Conservation (phyloP, 257 asterid species). For the Asclepias syriaca region DNA sequence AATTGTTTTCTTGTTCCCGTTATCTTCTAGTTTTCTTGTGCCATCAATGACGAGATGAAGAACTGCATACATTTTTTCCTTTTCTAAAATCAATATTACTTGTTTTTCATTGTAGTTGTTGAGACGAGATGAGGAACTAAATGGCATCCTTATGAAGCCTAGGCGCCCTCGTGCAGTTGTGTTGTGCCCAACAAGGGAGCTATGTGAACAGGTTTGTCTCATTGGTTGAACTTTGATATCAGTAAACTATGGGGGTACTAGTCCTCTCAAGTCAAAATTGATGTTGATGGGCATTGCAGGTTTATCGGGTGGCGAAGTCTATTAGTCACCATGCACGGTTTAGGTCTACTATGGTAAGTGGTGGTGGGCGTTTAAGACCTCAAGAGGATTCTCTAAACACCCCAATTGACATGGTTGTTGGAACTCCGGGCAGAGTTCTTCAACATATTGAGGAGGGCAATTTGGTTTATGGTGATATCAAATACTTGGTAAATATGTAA, state of each 20-base stretch:
- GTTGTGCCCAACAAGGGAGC: slow-evolving; percentile 99
- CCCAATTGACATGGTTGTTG: slow-evolving; percentile 96
- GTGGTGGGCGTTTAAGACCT: slow-evolving; percentile 92
- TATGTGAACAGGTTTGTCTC: slow-evolving; percentile 77
- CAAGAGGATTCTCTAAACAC: slow-evolving; percentile 85
- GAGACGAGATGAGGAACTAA: slow-evolving; percentile 70
- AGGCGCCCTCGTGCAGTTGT: slow-evolving; percentile 95
- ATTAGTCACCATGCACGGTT: slow-evolving; percentile 89
- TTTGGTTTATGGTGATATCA: slow-evolving; percentile 93
- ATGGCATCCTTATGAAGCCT: slow-evolving; percentile 88
- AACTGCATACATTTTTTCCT: neutral
- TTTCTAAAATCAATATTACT: neutral
- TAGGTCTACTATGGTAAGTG: slow-evolving; percentile 96
- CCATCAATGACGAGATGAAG: neutral
- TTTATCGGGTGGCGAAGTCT: slow-evolving; percentile 77
- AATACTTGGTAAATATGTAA: slow-evolving; percentile 56
- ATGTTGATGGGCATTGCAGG: slow-evolving; percentile 37
- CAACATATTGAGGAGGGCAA: slow-evolving; percentile 97
- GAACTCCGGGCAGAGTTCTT: slow-evolving; percentile 96
- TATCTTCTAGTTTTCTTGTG: neutral
- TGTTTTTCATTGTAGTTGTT: slow-evolving; percentile 47
- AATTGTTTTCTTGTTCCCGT: neutral
- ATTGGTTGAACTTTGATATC: neutral
- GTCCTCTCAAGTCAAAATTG: slow-evolving; percentile 2
- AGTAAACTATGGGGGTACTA: neutral